phyloP scores from a whole-genome alignment of 1,284 basidiomycete species.

The Ganoderma lucidum region DNA sequence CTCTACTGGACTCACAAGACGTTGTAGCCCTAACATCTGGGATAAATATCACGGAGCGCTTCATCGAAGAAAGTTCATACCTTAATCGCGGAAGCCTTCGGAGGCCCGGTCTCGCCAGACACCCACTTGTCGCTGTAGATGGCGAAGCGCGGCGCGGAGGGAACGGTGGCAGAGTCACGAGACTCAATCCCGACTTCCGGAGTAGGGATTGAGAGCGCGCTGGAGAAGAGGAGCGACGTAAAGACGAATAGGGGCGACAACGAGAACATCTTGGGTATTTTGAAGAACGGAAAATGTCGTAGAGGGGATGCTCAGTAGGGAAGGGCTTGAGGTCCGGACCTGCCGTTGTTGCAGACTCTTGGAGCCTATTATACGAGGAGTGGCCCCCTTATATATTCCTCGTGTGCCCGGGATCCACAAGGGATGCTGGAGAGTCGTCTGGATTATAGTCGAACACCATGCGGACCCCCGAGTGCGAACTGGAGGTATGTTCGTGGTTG shows the following conservation, averaged over 20 bases:
- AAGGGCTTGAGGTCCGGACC: not conserved
- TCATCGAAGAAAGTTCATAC: slow-evolving; percentile 35
- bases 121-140: slow-evolving; percentile 52
- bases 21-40: slow-evolving; percentile 51
- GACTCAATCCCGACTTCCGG: slow-evolving; percentile 23
- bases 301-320: not conserved
- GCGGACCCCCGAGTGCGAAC: not conserved
- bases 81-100: slow-evolving; percentile 45
- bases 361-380: not conserved
- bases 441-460: not conserved
- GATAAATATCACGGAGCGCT: not conserved
- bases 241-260: slow-evolving; percentile 26
- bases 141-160: slow-evolving; percentile 50
- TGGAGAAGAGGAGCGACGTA: slow-evolving; percentile 27
- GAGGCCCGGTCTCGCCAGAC: slow-evolving; percentile 47
- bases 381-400: too few relatives aligned
- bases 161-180: slow-evolving; percentile 32
- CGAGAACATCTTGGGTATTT: slow-evolving; percentile 24
- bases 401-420: not conserved
- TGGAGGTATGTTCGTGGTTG: not conserved
- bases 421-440: not conserved
- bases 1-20: slow-evolving; percentile 48
- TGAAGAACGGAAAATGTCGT: not conserved
- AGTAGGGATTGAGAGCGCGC: slow-evolving; percentile 26
- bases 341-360: not conserved